Base-by-base conservation (phyloP, 495 filamentous ascomycete genomes). In the Aspergillus coremiiformis region DNA sequence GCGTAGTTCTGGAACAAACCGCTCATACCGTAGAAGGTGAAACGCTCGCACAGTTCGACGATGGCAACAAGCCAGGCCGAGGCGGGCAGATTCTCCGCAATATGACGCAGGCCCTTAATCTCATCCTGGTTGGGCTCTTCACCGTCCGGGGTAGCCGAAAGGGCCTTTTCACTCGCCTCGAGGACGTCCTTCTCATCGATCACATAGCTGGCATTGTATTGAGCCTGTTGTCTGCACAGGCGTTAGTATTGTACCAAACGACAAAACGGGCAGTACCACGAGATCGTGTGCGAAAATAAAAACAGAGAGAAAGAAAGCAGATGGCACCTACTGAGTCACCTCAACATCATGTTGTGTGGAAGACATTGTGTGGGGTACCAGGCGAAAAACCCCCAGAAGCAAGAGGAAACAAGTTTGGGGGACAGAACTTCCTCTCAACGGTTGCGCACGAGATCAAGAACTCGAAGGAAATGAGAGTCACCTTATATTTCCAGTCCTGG, bases 41-140 rank as follows among this genome's bases (percentile, higher is more conserved):
- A 85, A 51, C 84, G 78, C 69, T 87, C 84, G 59, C 79, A 81
- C 37, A 85, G 55, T 56, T 86, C 84, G 48, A 85, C 76, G 33
- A 82, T 47, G 4, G 78, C 79, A 21, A 86, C 78, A 41, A 84
- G 64, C 70, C 77, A 85, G 44, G 80, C 76, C 5, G 75, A 75
- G 53, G 68, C 27, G 8, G 81, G 80, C 29, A 84, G 56, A 55
- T 76, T 76, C 58, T 82, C 80, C 3, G 80, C 66, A 21, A 84
- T 63, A 45, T 77, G 73, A 26, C 76, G 74, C 17, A 84, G 63
- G 6, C 66, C 67, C 9, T 54, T 61, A 59, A 67, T 71, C 61
- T 84, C 81, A 11, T 75, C 60, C 4, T 78, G 73, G n/a, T 67
- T 82, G 20, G 79, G 78, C 53, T 78, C 77, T 21, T 72, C 72